Evolutionary conservation across 345 rosid species (phyloP), one percentile per base, ranked within the genome.

Genomic region (Corymbia maculata): DNA sequence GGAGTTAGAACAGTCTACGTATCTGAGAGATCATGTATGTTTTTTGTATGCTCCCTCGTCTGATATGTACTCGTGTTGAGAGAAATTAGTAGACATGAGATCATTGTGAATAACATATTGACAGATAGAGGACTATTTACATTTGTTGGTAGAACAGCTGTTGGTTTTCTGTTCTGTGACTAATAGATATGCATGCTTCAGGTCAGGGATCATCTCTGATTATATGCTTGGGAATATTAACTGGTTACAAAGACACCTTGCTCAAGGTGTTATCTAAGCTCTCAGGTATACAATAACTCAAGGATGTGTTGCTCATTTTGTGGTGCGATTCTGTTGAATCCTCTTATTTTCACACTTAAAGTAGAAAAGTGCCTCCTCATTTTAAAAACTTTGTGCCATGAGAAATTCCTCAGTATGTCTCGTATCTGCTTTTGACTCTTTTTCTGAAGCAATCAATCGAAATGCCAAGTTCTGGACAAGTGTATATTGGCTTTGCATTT

Each of bases 201-300:
- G 99, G 99, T 88, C 99, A 95, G 91, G 99, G 99, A 45, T 95
- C 99, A 42, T 95, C 99, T 86, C 94, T 97, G 51, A 94, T 97
- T 85, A 94, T 97, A 82, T 97, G 99, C 70, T 95, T 95, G 92
- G 99, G 99, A 88, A 96, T 97, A 92, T 90, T 97, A 93, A 96
- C 98, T 68, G 98, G 99, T 80, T 97, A 96, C 93, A 95, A 95
- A 13, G 99, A 97, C 87, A 96, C 99, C 85, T 91, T 97, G 66
- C 93, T 93, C 95, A 97, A 97, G 93, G 95, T 97, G 99, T 92
- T 95, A 87, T 92, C 93, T 92, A 97, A 94, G 91, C 94, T 96
- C 88, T 97, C 95, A 88, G 99, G 99, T 95, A 92, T 89, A 87
- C 89, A 24, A 13, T 47, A n/a, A 52, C 44, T 66, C 28, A 75